Evolutionary conservation across 2,329 filamentous ascomycete species (phyloP), one percentile per base, ranked within the genome.

Genomic region (Pseudocercospora crystallina): DNA sequence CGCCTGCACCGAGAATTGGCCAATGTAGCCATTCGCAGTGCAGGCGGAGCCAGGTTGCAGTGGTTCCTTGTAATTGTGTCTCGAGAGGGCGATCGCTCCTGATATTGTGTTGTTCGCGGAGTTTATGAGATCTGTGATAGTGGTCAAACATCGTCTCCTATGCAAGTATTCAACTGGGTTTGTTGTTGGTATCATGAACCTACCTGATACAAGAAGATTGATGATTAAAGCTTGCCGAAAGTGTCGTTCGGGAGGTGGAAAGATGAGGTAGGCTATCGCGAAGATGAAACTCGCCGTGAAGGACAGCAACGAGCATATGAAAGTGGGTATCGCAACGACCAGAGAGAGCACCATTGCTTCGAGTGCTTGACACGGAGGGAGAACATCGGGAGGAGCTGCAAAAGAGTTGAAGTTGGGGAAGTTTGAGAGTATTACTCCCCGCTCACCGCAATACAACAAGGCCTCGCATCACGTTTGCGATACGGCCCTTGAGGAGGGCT

Each of bases 1-100:
- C 5, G 63, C 65, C 58, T 77, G 74, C 10, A 76, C 74, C 2
- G 71, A 74, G 39, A 76, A 64, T 47, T 77, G 76, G 17, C 73
- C 73, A 33, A 76, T 53, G 61, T 71, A 75, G 32, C 73, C 75
- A 56, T 76, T 78, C 13, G 70, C 48, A 8, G 64, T 65, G 54
- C 75, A 77, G 2, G 66, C 68, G 0, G 60, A 11, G 10, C 70
- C 68, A 8, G 63, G 51, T 5, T 49, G 36, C 12, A 72, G 57
- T 8, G 47, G 33, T 12, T 33, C 35, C 20, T 48, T 26, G 10
- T 65, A 29, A 36, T 53, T 56, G 0, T 54, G 53, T 29, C 66
- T 59, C 3, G 54, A 53, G 4, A 73, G 57, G 11, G 68, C 66
- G 37, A 69, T 61, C 15, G 69, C 61, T 14, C 74, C 74, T 1